Evolutionary conservation across 495 filamentous ascomycete species (phyloP), one percentile per base, ranked within the genome.

Genomic region (Hypomontagnella submonticulosa): DNA sequence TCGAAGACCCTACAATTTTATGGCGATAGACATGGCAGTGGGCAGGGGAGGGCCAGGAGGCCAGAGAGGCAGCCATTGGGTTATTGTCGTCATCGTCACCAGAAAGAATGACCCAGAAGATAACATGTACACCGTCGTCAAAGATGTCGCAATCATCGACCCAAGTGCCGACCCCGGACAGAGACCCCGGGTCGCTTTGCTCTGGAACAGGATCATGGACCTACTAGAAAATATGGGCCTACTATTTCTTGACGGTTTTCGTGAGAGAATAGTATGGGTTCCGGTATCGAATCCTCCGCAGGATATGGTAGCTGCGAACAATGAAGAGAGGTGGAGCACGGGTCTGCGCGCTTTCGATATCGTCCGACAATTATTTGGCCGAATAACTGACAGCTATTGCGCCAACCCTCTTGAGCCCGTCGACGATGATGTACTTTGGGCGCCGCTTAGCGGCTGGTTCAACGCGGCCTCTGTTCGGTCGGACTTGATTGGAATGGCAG

Each of bases 301-400:
- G 16, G n/a, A 19, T n/a, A 4, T 6, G n/a, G n/a, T n/a, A n/a
- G n/a, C n/a, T 1, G 7, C 3, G 0, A 19, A 34, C 1, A 9
- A 0, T 10, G 11, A 8, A 1, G 43, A 59, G 4, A 1, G 3
- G 4, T 66, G 34, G 16, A 62, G 52, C 20, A 49, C 53, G 4
- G 70, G 67, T 8, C 44, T 71, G 3, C 70, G 63, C 19, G 27
- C 40, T 6, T 70, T 73, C 32, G 44, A 61, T 11, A 18, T 66
- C 6, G 30, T 62, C 4, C 47, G 51, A 15, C 16, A 61, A n/a
- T 40, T 63, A 9, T 1, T 68, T 2, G 37, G 54, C 0, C 67
- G 70, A 9, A 16, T 73, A 0, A 16, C 34, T 5, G 16, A 44
- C 3, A 2, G 4, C 0, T 67, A 71, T 32, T 44, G 48, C 34